Evolutionary conservation across 2,329 filamentous ascomycete species (phyloP), one percentile per base, ranked within the genome.

Genomic region (Colletotrichum sublineola): DNA sequence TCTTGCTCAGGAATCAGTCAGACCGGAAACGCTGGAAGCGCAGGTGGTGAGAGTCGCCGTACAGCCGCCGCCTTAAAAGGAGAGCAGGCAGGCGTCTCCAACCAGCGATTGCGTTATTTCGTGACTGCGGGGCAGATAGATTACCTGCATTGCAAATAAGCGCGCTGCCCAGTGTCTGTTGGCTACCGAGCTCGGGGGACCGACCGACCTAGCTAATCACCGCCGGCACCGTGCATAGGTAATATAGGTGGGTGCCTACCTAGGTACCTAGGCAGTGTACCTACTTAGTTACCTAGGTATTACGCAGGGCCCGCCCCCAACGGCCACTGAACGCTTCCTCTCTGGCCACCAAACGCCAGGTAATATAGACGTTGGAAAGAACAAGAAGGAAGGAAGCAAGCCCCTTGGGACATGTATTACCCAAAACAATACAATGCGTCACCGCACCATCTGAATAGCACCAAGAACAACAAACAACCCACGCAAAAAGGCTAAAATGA

Each of bases 101-200:
- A 36, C 65, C 55, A 50, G 44, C 42, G 61, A 73, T 73, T 73
- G 70, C 70, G 67, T 73, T 73, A 73, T 70, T 70, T 73, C 60
- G 20, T 38, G 44, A 31, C 52, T 14, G 50, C 20, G n/a, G 36
- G 50, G 50, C 50, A 33, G 50, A 52, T 14, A 44, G 40, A 5
- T 7, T 20, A 14, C 15, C 42, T 44, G 42, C 42, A 18, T 18
- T 44, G 15, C 15, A 15, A 14, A 31, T 20, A 24, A 24, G 24
- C 24, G 24, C 24, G 24, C 24, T 24, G 24, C 24, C 24, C 24
- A 24, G 24, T 24, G 24, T 24, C 24, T 24, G 24, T 24, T 24
- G 24, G 24, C 24, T 24, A 24, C 24, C 24, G 24, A 20, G 33
- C 33, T 36, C 33, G 1, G 33, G 33, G 33, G 33, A 36, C 33